Evolutionary conservation across 208 protist genomes (phyloP), one percentile per base, ranked within the genome.

Genomic region (Crithidia expoeki): DNA sequence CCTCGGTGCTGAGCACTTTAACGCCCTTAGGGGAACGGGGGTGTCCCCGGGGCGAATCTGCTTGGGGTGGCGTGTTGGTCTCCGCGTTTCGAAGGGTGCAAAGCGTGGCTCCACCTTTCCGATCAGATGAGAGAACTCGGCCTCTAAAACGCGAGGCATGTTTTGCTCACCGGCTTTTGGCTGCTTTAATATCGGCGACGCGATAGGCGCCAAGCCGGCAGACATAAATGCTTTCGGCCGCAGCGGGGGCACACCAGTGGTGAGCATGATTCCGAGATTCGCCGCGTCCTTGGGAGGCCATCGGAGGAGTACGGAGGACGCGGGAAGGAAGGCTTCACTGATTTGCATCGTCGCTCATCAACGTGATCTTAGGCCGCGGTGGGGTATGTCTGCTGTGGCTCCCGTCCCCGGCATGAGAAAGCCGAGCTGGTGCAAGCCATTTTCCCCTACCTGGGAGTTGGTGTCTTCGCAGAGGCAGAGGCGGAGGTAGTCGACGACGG

Each of bases 391-490:
- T 16, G 55, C 60, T 21, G 71, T 64, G 2, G 80, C 84, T 16
- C 83, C 80, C 23, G 76, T 70, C 57, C 87, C 83, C 44, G 89
- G 73, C 9, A 76, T 76, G 14, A 92, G 78, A 51, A 92, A 69
- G n/a, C 86, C 86, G 57, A 79, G 77, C 59, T 88, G 83, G 36
- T 87, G 74, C 42, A 93, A 71, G 53, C 89, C 82, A 40, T 86
- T 77, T 17, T 81, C 88, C 56, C 80, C 74, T 4, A 80, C 46
- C 57, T 77, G 78, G n/a, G 88, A 88, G 66, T 86, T 88, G n/a
- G 78, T 85, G 28, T 72, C 65, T 7, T 67, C 59, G 36, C 80
- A 82, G 78, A 93, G 90, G n/a, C 90, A 60, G 14, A 79, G 84
- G 57, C 84, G 88, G 10, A 93, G 52, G 68, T 90, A 93, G 64